Percentiles rank a stretch among this genome's conserved stretches.
Conservation (phyloP, 2,329 filamentous ascomycete species). For the Neonectria neomacrospora region DNA sequence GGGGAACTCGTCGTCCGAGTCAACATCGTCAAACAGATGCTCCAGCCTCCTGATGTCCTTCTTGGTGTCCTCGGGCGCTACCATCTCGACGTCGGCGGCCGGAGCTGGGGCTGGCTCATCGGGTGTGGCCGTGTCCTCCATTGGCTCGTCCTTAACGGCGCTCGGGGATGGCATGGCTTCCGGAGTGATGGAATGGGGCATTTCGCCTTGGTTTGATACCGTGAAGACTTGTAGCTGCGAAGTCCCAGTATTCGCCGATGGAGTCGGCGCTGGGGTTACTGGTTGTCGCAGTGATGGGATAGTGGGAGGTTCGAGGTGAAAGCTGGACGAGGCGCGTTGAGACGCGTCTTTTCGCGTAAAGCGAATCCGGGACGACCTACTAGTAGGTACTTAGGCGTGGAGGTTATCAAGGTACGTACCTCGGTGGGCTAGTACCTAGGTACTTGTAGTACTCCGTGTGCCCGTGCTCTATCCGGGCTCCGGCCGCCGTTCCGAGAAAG, state of each 20-base stretch:
- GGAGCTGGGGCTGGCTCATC: conserved; percentile 29
- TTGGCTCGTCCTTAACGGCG: conserved; percentile 43
- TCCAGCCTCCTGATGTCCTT: conserved; percentile 64
- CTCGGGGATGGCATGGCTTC: conserved; percentile 43
- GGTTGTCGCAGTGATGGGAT: conserved; percentile 39
- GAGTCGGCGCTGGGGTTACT: conserved; percentile 8
- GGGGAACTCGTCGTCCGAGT: conserved; percentile 71
- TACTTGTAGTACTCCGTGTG: too few relatives aligned
- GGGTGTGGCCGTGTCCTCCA: conserved; percentile 39
- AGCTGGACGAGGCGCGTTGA: conserved; percentile 34
- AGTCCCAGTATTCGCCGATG: neutral
- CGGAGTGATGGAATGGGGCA: conserved; percentile 38
- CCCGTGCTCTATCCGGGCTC: neutral
- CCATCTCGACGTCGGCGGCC: conserved; percentile 37
- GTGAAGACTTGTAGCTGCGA: neutral
- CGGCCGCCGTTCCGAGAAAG: neutral
- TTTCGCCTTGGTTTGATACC: conserved; percentile 15
- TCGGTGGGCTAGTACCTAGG: too few relatives aligned
- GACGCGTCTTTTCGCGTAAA: conserved; percentile 45
- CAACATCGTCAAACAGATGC: conserved; percentile 67
- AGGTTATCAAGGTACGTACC: conserved; percentile 37
- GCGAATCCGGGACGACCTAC: too few relatives aligned
- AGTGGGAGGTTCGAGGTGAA: conserved; percentile 24
- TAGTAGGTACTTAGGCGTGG: too few relatives aligned
- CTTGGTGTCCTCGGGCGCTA: conserved; percentile 47